Conservation (phyloP, 192 early-diverging fungal genomes). For the Coemansia sp. region DNA sequence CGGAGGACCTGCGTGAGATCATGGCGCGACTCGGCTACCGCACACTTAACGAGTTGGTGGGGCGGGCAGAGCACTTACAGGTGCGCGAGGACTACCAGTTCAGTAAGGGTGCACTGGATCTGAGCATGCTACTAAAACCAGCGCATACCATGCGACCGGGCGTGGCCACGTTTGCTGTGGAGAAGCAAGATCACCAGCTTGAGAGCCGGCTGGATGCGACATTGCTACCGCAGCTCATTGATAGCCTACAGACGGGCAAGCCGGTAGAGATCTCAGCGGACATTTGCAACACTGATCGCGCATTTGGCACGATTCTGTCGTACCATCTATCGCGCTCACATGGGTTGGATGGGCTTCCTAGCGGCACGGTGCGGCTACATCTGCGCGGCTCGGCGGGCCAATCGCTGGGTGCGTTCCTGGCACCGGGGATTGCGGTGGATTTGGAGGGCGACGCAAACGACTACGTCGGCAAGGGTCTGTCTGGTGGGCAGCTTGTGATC, state of each 20-base stretch:
- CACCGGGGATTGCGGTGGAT: constrained; percentile 83
- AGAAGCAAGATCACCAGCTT: constrained; percentile 87
- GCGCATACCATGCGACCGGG: constrained; percentile 84
- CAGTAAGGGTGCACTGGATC: constrained; percentile 83
- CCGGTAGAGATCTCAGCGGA: constrained; percentile 60
- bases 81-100: constrained; percentile 74
- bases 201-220: constrained; percentile 84
- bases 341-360: constrained; percentile 81
- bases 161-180: constrained; percentile 78
- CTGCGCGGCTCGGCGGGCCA: constrained; percentile 94
- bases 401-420: constrained; percentile 93
- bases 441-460: constrained; percentile 98
- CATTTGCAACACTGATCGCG: constrained; percentile 94
- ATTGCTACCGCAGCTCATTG: constrained; percentile 79
- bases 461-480: constrained; percentile 98
- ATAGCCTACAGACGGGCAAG: constrained; percentile 61
- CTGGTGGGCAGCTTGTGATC: constrained; percentile 85
- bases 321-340: constrained; percentile 80
- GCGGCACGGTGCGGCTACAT: constrained; percentile 82
- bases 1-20: constrained; percentile 87
- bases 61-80: constrained; percentile 80
- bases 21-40: constrained; percentile 96
- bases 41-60: constrained; percentile 95
- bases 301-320: constrained; percentile 87
- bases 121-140: constrained; percentile 84